These are phyloP conservation scores for Silene conica DNA, from an alignment of 148 eudicot genomes.

Conservation along the genomic window DNA sequence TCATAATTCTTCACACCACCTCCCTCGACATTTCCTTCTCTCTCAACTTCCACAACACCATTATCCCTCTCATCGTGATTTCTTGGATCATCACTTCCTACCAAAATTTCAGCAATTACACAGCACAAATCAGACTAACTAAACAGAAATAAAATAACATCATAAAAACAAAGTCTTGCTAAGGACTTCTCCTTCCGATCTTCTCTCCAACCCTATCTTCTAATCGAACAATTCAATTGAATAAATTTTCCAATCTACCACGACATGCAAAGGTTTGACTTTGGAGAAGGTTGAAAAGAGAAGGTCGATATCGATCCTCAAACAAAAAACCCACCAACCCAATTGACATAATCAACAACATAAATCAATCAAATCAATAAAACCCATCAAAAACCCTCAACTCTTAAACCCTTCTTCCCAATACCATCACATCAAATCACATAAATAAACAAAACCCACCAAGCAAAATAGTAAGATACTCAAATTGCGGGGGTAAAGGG, in stretches of 20 bases:
- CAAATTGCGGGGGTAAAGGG: background rate
- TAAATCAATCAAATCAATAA: conserved; percentile 14
- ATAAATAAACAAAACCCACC: conserved; percentile 12
- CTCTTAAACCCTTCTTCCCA: background rate
- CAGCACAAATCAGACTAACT: conserved; percentile 9
- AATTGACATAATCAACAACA: conserved; percentile 11
- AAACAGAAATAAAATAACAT: background rate
- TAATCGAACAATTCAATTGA: too few species aligned
- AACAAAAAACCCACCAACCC: conserved; percentile 6
- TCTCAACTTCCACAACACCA: conserved; percentile 13
- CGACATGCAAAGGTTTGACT: too few species aligned
- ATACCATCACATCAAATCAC: background rate
- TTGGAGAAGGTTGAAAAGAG: too few species aligned
- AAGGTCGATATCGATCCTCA: background rate
- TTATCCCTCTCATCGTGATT: conserved; percentile 39
- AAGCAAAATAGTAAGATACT: conserved; percentile 19
- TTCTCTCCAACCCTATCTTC: too few species aligned
- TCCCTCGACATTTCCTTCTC: conserved; percentile 24
- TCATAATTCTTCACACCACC: conserved; percentile 9
- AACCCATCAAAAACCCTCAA: conserved; percentile 11
- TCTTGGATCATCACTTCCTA: conserved; percentile 52
- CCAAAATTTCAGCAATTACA: conserved; percentile 44
- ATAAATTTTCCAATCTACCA: too few species aligned
- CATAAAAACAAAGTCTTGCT: too few species aligned
- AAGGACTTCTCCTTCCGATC: too few species aligned